Base-by-base conservation (phyloP, 768 basidiomycete species). In the Mycena kentingensis region DNA sequence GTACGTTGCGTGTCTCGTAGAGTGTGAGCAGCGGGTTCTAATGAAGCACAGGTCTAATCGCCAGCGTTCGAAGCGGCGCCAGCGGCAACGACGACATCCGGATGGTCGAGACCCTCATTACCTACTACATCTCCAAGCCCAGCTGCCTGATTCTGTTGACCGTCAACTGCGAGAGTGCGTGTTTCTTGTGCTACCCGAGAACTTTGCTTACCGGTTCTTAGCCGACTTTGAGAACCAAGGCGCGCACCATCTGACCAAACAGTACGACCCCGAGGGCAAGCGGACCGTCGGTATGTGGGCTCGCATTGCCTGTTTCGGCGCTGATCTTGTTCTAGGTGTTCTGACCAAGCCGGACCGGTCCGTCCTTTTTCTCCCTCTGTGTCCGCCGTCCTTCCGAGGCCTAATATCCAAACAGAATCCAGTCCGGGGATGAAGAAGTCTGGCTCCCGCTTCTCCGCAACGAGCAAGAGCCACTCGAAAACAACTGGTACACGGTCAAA, bases 161-260 rank as follows among this genome's bases (percentile, higher is more conserved):
- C 1, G 76, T 83, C 0, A 77, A 87, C 1, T 85, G 84, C 57
- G 84, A 86, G 65, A 84, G 85, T 85, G 49, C 51, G 79, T 57
- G n/a, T 13, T n/a, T n/a, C n/a, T n/a, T n/a, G n/a, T 31, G 34
- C 25, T 35, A 25, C 52, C n/a, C 4, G 27, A 39, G 15, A 11
- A 25, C 42, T 24, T 27, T n/a, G 19, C 29, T 24, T 38, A 15
- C 16, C 27, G 27, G 22, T 15, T 37, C 39, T 11, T 48, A 90
- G 89, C 87, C 48, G 88, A 91, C 56, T 88, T 87, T n/a, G 85
- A 90, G 58, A 91, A 88, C 36, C 88, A 91, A 64, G 84, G 84
- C 0, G 88, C 88, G 0, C 82, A 85, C 52, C 70, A 77, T 16
- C 68, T 91, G 0, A 81, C 85, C 0, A 84, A 82, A 58, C 43